These are phyloP conservation scores for Viridothelium virens DNA, from an alignment of 495 filamentous ascomycete species.

Conservation along the genomic window DNA sequence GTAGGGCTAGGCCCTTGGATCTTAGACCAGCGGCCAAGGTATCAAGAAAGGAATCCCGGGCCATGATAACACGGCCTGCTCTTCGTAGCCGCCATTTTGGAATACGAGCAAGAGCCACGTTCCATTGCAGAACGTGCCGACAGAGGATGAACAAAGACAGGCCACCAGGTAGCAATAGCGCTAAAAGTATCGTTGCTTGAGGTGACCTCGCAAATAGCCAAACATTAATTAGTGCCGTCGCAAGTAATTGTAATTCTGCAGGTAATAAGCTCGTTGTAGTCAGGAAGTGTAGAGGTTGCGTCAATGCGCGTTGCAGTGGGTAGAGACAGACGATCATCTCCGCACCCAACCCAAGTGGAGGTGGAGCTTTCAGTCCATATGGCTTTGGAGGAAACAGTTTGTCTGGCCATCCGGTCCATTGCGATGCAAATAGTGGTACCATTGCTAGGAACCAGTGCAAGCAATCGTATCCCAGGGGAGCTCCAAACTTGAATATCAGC, in stretches of 20 bases:
- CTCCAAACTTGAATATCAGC: conserved; percentile 56
- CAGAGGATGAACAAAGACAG: conserved; percentile 66
- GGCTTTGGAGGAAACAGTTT: conserved; percentile 28
- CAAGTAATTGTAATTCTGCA: conserved; percentile 81
- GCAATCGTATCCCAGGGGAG: conserved; percentile 43
- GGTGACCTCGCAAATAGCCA: conserved; percentile 70
- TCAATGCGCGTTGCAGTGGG: conserved; percentile 78
- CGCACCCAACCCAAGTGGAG: conserved; percentile 36
- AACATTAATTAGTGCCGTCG: conserved; percentile 73
- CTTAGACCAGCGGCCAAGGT: conserved; percentile 39
- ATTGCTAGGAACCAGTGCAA: conserved; percentile 68
- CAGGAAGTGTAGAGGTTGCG: conserved; percentile 62
- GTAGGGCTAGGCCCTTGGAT: neutral
- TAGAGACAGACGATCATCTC: conserved; percentile 66
- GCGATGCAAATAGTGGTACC: conserved; percentile 49
- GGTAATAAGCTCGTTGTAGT: conserved; percentile 79
- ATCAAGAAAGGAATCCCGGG: conserved; percentile 45
- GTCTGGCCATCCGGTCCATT: conserved; percentile 33
- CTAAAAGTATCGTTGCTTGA: conserved; percentile 74
- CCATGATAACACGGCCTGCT: conserved; percentile 40
- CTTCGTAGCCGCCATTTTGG: conserved; percentile 84
- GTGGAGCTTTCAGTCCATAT: conserved; percentile 25
- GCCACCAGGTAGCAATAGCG: conserved; percentile 81
- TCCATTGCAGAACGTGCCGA: conserved; percentile 72
- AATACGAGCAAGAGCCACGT: conserved; percentile 74